Evolutionary conservation across 495 filamentous ascomycete species (phyloP).

Genomic region (Aspergillus diversus): DNA sequence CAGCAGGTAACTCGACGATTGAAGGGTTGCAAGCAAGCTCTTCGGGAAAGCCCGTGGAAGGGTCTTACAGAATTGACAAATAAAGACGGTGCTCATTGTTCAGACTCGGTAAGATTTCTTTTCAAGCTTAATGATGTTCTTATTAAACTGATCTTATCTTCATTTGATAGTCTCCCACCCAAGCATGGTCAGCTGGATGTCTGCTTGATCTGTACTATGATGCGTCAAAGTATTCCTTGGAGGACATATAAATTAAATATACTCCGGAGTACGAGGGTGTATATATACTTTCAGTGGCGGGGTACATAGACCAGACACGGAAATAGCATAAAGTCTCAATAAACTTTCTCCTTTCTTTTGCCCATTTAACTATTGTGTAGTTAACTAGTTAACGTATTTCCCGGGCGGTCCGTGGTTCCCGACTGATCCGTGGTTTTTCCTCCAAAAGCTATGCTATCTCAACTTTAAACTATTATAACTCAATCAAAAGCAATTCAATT

Average conservation of each 20-base stretch:
- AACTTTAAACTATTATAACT: too few relatives aligned
- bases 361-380: neutral
- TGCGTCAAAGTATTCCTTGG: conserved; percentile 53
- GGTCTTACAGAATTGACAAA: conserved; percentile 94
- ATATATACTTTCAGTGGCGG: neutral
- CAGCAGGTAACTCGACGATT: conserved; percentile 89
- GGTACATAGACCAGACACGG: neutral
- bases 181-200: conserved; percentile 94
- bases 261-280: neutral
- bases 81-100: conserved; percentile 79
- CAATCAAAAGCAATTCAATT: too few relatives aligned
- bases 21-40: conserved; percentile 77
- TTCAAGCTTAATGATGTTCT: conserved; percentile 3
- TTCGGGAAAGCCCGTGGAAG: conserved; percentile 80
- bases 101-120: conserved; percentile 74
- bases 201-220: conserved; percentile 95
- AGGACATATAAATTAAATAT: neutral
- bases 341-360: neutral
- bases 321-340: neutral
- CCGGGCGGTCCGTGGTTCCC: too few relatives aligned
- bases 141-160: conserved; percentile 18
- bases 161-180: conserved; percentile 73
- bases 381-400: too few relatives aligned
- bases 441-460: too few relatives aligned
- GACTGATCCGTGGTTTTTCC: too few relatives aligned